Conservation (phyloP, 2,329 filamentous ascomycete species). For the Sporothrix pseudoabietina region DNA sequence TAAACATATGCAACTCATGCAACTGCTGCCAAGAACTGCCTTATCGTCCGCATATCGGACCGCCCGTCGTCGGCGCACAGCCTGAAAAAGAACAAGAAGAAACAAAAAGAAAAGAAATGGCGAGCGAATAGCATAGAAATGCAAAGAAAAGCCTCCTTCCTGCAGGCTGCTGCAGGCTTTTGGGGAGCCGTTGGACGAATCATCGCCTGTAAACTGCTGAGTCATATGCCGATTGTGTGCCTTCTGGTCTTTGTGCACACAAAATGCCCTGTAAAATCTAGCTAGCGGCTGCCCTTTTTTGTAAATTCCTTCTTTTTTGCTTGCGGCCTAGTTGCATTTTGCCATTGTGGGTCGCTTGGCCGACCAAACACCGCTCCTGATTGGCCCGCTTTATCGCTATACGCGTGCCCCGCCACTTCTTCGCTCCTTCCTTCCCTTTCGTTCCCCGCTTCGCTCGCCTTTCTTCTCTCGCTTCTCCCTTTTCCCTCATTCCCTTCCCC, state of each 20-base stretch:
- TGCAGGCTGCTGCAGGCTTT: not conserved
- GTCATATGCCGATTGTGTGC: not conserved
- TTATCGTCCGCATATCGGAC: conserved; percentile 24
- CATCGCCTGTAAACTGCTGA: conserved; percentile 8
- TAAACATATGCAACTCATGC: not conserved
- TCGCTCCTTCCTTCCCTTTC: conserved; percentile 22
- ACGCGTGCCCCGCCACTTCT: conserved; percentile 35
- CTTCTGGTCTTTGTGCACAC: not conserved
- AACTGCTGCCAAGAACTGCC: not conserved
- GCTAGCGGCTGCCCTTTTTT: conserved; percentile 15
- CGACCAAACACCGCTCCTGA: not conserved
- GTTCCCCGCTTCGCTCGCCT: conserved; percentile 29
- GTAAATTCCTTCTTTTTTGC: conserved; percentile 13
- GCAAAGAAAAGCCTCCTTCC: not conserved
- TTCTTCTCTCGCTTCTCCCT: conserved; percentile 27
- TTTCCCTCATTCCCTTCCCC: conserved; percentile 22
- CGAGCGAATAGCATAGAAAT: conserved; percentile 16
- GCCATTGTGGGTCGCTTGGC: conserved; percentile 26
- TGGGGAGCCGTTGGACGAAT: not conserved
- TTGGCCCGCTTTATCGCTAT: conserved; percentile 26
- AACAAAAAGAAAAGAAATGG: not conserved
- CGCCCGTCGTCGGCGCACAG: not conserved
- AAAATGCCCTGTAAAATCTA: conserved; percentile 7
- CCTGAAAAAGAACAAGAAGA: not conserved
- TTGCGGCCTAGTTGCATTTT: conserved; percentile 24